Evolutionary conservation across 140 eudicot species (phyloP).

Genomic region (Oenanthe javanica): DNA sequence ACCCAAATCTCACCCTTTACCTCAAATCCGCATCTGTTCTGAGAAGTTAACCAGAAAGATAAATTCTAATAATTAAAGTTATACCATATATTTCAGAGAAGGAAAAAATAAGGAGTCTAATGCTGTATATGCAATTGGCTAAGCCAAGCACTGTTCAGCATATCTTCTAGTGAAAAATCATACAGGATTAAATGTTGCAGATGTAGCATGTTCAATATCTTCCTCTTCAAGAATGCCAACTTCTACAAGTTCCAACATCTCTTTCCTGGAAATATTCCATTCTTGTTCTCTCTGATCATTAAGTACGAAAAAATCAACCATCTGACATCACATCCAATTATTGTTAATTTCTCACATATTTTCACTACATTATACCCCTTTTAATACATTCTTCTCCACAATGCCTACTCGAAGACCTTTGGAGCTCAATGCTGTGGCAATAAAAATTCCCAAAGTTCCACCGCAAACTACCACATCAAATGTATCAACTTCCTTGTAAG

Average conservation of each 20-base stretch:
- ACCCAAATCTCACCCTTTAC: constrained; percentile 97
- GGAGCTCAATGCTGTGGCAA: constrained; percentile 75
- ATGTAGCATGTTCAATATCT: constrained; percentile 62
- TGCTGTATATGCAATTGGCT: background rate
- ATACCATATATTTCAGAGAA: constrained; percentile 1
- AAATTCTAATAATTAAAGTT: background rate
- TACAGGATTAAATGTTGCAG: constrained; percentile 83
- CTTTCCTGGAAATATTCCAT: constrained; percentile 97
- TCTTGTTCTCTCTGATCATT: constrained; percentile 88
- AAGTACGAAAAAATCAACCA: constrained; percentile 16
- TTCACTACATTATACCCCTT: constrained; percentile 56
- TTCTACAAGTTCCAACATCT: constrained; percentile 84
- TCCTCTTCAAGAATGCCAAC: constrained; percentile 76
- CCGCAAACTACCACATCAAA: constrained; percentile 91
- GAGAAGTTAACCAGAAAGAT: constrained; percentile 18
- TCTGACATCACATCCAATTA: background rate
- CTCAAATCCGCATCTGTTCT: constrained; percentile 98
- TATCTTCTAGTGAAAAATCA: constrained; percentile 7
- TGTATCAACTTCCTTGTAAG: constrained; percentile 34
- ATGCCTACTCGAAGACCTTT: constrained; percentile 86
- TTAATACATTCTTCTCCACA: constrained; percentile 64
- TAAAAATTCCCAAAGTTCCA: constrained; percentile 88
- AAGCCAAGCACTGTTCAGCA: background rate
- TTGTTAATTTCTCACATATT: constrained; percentile 2
- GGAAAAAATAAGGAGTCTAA: background rate